Evolutionary conservation across 495 filamentous ascomycete genomes (phyloP), one percentile per base, ranked within the genome.

Genomic region (Clavariopsis aquatica): DNA sequence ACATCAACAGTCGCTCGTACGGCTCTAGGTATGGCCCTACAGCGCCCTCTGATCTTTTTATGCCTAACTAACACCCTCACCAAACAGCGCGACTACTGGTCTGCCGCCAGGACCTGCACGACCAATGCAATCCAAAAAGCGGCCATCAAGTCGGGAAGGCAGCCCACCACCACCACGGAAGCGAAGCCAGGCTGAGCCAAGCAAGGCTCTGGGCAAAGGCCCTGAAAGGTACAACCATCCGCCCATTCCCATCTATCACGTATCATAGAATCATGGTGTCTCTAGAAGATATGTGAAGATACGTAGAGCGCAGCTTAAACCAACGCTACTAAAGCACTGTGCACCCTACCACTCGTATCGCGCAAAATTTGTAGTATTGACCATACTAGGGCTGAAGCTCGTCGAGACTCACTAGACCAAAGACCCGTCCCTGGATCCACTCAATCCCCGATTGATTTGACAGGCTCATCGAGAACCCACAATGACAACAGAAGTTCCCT

Each of bases 401-500:
- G 47, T 22, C 47, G 24, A 47, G 55, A 58, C 23, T 28, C 41
- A 7, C 10, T 31, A 10, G 55, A 58, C 23, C 36, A 24, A 4
- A 26, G 55, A 47, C 12, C 41, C 13, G 2, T 29, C 9, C 27
- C 38, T 28, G 41, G 58, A 15, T 2, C 55, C 23, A 17, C 34
- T 3, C 28, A 26, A n/a, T 19, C 49, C 29, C 1, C 19, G 1
- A 58, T 9, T 20, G 47, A 31, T 3, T 31, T 24, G 17, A 38
- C 5, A 9, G 46, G 27, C n/a, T 24, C 36, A 9, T 38, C 28
- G 24, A 34, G 57, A 22, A 60, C 51, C 10, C 19, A 27, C 8
- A 60, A 45, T n/a, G 57, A 49, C 38, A n/a, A 4, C 6, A n/a
- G 38, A 49, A 59, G 56, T 29, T 23, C 56, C 22, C 22, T 29